A percentile compares a stretch with the other conserved stretches of the same genome.
These are phyloP conservation scores for Wickerhamiella azymoides DNA, from an alignment of 805 yeast genomes.

Conservation along the genomic window DNA sequence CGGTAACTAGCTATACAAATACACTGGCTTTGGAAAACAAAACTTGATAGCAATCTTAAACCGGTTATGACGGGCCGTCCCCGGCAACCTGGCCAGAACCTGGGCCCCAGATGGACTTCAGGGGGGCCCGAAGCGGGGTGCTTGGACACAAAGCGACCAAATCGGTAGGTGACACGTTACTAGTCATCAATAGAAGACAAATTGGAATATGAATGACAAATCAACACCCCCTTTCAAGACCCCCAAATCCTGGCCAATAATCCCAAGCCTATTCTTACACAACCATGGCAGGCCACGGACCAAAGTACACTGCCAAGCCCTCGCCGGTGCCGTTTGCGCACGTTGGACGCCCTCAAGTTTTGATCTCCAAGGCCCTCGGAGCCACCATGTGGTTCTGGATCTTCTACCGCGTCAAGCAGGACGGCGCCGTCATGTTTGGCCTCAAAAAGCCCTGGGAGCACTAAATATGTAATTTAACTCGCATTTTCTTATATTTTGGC, in stretches of 20 bases:
- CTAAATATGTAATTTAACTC: constrained; percentile 10
- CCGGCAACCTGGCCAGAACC: no score
- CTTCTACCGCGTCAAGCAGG: constrained; percentile 61
- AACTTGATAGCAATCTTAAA: no score
- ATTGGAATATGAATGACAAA: no score
- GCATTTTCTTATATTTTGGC: no score
- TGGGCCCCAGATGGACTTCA: no score
- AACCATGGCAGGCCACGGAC: constrained; percentile 15
- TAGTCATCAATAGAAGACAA: no score
- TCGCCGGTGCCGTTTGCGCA: constrained; percentile 60
- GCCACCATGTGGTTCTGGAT: constrained; percentile 88
- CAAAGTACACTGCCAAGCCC: constrained; percentile 23
- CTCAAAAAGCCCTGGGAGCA: constrained; percentile 32
- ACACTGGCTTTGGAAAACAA: no score
- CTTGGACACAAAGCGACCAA: no score
- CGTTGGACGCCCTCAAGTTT: constrained; percentile 41
- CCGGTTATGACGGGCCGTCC: no score
- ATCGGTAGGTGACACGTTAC: no score
- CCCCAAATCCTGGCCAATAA: not conserved
- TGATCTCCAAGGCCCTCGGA: constrained; percentile 55
- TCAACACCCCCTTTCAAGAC: not conserved
- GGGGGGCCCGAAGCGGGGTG: no score
- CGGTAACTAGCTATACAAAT: no score
- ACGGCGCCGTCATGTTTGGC: constrained; percentile 29
- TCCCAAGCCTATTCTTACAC: not conserved